phyloP scores from a whole-genome alignment of 345 rosid species.

The Lagerstroemia speciosa region DNA sequence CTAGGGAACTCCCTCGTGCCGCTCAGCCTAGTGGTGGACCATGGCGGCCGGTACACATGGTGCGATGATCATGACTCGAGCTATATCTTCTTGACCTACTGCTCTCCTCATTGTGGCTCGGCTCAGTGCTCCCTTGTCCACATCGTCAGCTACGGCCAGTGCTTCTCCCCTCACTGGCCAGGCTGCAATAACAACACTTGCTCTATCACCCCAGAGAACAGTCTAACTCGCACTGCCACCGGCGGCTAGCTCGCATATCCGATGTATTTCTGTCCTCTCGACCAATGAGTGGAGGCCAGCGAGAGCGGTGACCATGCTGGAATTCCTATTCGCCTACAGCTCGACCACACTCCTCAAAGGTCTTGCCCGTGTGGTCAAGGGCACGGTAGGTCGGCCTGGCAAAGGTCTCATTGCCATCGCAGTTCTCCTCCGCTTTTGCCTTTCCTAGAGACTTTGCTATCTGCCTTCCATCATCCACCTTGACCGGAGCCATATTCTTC shows the following conservation, averaged over 20 bases:
- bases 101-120: constrained; percentile 25
- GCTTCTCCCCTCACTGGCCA: constrained; percentile 22
- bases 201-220: constrained; percentile 23
- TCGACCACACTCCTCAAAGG: constrained; percentile 16
- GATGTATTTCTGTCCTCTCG: constrained; percentile 34
- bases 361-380: constrained; percentile 23
- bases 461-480: constrained; percentile 24
- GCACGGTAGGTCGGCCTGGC: constrained; percentile 35
- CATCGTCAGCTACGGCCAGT: constrained; percentile 14
- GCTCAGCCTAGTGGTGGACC: constrained; percentile 25
- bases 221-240: constrained; percentile 13
- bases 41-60: constrained; percentile 41
- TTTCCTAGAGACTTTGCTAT: constrained; percentile 21
- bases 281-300: constrained; percentile 41
- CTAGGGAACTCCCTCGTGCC: constrained; percentile 34
- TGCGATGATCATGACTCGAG: constrained; percentile 23
- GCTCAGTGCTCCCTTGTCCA: constrained; percentile 30
- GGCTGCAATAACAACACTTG: constrained; percentile 49
- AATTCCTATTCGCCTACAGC: constrained; percentile 26
- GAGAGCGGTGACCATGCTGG: constrained; percentile 18
- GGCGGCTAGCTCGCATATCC: constrained; percentile 26
- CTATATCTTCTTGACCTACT: constrained; percentile 37
- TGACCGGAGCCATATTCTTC: constrained; percentile 26
- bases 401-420: constrained; percentile 21
- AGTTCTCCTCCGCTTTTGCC: constrained; percentile 21